These are phyloP conservation scores for Candida boleticola DNA, from an alignment of 805 yeast species.

Conservation along the genomic window DNA sequence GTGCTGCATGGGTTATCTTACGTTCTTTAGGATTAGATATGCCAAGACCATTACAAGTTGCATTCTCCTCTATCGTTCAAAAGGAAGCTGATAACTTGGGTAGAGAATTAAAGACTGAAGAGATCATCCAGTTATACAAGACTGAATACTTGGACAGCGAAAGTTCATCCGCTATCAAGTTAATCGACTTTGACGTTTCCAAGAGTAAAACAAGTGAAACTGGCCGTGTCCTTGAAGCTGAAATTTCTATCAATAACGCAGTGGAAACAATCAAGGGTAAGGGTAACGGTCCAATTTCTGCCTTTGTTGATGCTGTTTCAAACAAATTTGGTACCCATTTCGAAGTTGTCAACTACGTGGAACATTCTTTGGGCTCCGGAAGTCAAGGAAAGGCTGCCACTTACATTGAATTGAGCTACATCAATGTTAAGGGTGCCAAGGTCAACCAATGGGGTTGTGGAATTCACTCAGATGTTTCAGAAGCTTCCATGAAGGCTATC, in stretches of 20 bases:
- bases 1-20: constrained; percentile 84
- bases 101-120: constrained; percentile 64
- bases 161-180: constrained; percentile 27
- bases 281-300: constrained; percentile 85
- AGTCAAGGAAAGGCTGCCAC: constrained; percentile 74
- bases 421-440: constrained; percentile 36
- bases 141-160: constrained; percentile 50
- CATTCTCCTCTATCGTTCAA: constrained; percentile 72
- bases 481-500: constrained; percentile 73
- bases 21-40: constrained; percentile 73
- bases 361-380: constrained; percentile 76
- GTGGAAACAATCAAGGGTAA: constrained; percentile 46
- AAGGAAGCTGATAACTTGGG: constrained; percentile 65
- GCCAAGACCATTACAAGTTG: constrained; percentile 78
- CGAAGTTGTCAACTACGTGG: constrained; percentile 69
- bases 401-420: constrained; percentile 45
- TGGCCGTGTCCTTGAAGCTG: constrained; percentile 49
- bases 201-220: constrained; percentile 36
- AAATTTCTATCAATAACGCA: constrained; percentile 38
- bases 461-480: constrained; percentile 83
- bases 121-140: constrained; percentile 65
- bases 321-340: constrained; percentile 46
- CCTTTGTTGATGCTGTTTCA: constrained; percentile 63
- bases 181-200: constrained; percentile 48
- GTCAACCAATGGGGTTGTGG: constrained; percentile 84